Evolutionary conservation across 257 asterid species (phyloP), one percentile per base, ranked within the genome.

Genomic region (Jacaranda copaia): DNA sequence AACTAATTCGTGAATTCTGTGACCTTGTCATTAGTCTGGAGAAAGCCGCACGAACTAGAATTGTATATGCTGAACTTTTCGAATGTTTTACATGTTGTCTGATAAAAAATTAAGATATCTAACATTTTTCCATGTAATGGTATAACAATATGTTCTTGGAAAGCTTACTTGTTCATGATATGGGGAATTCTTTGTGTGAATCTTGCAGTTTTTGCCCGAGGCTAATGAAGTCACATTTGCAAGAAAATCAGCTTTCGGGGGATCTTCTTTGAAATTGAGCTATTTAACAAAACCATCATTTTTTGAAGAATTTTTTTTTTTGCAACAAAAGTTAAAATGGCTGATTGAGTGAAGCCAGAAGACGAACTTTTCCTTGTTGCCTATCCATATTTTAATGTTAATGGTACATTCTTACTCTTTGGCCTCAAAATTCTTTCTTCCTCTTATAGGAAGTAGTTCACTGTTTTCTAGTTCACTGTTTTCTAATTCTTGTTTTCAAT

Each of bases 331-430:
- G 96, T 94, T 71, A 92, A 91, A 65, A 92, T 92, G 96, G 72
- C 81, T 1, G 98, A 92, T 72, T 87, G 97, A 9, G 97, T 94
- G 65, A 94, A 90, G 86, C 87, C 93, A 56, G 93, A 89, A 66
- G 99, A 92, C 70, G 95, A 92, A 78, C 87, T 94, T 70, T 92
- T 92, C 84, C 43, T 94, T 42, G 96, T 91, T n/a, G 98, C 88
- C 51, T 94, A 94, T 81, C 99, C 99, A 45, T 92, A 94, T 70
- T 94, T 92, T 64, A 94, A 94, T 58, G 99, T 94, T 63, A 94
- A 89, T 42, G 98, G 98, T 92, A 84, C 57, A 25, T 12, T 38
- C 70, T 2, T 63, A 9, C 70, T 64, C 81, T 75, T 25, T 35
- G 8, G 15, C 25, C 68, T 72, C 63, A 55, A 43, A 42, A 43